Percentiles rank a stretch among this genome's conserved stretches.
Conservation (phyloP, 805 yeast species). For the Scheffersomyces stipitis region DNA sequence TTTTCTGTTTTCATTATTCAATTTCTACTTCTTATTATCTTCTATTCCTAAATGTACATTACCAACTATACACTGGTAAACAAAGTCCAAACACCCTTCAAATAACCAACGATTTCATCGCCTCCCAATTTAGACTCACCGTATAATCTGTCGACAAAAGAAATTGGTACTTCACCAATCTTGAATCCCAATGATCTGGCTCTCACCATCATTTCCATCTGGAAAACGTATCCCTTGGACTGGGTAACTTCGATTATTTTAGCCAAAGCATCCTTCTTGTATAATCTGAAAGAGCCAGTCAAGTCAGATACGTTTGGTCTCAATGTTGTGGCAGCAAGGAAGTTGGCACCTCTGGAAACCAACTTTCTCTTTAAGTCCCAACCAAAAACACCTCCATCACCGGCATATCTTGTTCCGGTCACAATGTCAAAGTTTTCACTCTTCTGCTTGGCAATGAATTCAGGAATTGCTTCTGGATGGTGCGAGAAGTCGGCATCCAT, state of each 20-base stretch:
- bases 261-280: conserved; percentile 67
- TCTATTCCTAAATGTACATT: too few species aligned
- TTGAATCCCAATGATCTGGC: conserved; percentile 72
- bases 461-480: conserved; percentile 78
- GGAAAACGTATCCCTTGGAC: conserved; percentile 81
- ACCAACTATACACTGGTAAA: conserved; percentile 54
- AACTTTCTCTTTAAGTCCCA: conserved; percentile 81
- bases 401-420: conserved; percentile 69
- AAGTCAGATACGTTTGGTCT: conserved; percentile 73
- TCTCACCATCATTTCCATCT: conserved; percentile 86
- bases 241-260: conserved; percentile 65
- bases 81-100: conserved; percentile 73
- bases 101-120: conserved; percentile 74
- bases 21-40: too few species aligned
- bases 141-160: conserved; percentile 74
- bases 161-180: conserved; percentile 77
- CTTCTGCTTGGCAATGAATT: conserved; percentile 66
- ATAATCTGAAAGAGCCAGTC: conserved; percentile 75
- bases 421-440: conserved; percentile 51
- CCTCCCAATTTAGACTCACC: conserved; percentile 82
- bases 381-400: conserved; percentile 80
- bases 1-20: too few species aligned
- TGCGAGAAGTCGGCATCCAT: conserved; percentile 87
- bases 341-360: conserved; percentile 78
- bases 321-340: conserved; percentile 67